These are phyloP conservation scores for Lantana camara DNA, from an alignment of 257 asterid species.

Conservation along the genomic window DNA sequence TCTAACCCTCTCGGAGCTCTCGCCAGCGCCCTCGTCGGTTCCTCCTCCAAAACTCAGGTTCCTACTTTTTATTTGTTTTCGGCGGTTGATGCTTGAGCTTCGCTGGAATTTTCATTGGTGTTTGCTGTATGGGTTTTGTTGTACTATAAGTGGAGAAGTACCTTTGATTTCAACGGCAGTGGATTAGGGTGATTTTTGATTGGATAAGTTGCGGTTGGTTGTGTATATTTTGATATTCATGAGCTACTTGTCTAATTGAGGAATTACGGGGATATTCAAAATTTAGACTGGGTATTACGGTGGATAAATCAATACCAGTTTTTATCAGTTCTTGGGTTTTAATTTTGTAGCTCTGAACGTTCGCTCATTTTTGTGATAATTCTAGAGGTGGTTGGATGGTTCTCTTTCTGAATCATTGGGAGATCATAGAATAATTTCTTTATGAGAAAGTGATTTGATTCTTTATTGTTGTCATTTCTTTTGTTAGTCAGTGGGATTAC, in stretches of 20 bases:
- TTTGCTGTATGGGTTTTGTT: too few relatives aligned
- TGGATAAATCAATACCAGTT: not conserved
- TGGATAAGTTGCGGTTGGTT: not conserved
- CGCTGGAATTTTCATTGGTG: not conserved
- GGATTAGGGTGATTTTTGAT: not conserved
- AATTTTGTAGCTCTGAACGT: not conserved
- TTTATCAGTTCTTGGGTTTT: conserved; percentile 1
- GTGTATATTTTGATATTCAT: not conserved
- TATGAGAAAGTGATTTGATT: too few relatives aligned
- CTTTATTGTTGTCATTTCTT: too few relatives aligned
- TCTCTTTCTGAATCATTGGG: conserved; percentile 13
- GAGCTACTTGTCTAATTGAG: not conserved
- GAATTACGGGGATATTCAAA: not conserved
- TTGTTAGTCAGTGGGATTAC: conserved; percentile 8
- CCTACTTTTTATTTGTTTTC: not conserved
- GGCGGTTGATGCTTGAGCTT: not conserved
- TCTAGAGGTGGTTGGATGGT: not conserved
- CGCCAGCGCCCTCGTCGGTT: conserved; percentile 83
- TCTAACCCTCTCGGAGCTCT: conserved; percentile 91
- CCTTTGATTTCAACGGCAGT: conserved; percentile 9
- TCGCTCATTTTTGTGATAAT: not conserved
- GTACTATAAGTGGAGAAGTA: conserved; percentile 14
- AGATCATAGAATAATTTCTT: too few relatives aligned
- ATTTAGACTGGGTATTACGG: conserved; percentile 12
- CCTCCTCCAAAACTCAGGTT: conserved; percentile 97